phyloP scores from a whole-genome alignment of 2,329 filamentous ascomycete genomes.

The Apiospora aurea region DNA sequence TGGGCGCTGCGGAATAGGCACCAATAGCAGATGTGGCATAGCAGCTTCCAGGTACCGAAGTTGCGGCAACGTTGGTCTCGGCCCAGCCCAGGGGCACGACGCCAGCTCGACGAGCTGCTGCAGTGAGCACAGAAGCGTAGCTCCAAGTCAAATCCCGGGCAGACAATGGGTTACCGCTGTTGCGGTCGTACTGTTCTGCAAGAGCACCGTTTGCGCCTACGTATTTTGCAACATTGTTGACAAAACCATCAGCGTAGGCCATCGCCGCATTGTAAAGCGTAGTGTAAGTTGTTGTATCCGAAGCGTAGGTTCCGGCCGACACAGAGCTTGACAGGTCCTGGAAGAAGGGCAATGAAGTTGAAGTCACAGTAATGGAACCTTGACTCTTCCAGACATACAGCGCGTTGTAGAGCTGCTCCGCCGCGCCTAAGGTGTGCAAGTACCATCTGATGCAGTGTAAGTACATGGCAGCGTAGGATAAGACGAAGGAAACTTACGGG shows the following conservation, averaged over 20 bases:
- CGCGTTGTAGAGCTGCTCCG: constrained; percentile 81
- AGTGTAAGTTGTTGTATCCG: constrained; percentile 55
- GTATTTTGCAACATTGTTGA: constrained; percentile 69
- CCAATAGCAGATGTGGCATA: constrained; percentile 53
- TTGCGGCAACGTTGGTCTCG: constrained; percentile 45
- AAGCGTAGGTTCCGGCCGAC: constrained; percentile 67
- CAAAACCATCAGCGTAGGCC: constrained; percentile 66
- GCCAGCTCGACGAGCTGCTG: constrained; percentile 62
- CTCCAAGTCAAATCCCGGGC: constrained; percentile 64
- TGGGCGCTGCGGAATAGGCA: constrained; percentile 58
- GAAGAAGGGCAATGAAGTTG: constrained; percentile 76
- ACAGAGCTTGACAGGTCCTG: constrained; percentile 65
- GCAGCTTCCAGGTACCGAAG: constrained; percentile 58
- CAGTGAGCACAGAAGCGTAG: constrained; percentile 64
- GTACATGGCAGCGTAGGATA: background rate
- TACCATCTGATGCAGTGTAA: constrained; percentile 64
- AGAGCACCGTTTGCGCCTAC: constrained; percentile 67
- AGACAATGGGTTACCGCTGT: constrained; percentile 61
- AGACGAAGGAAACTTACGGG: constrained; percentile 50
- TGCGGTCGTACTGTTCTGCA: constrained; percentile 70
- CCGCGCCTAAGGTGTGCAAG: constrained; percentile 76
- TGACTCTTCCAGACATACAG: constrained; percentile 72
- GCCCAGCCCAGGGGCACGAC: constrained; percentile 65
- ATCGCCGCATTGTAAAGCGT: constrained; percentile 64
- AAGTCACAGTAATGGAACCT: constrained; percentile 69